Base-by-base conservation (phyloP, 495 filamentous ascomycete species). In the Hypoxylon subgilvum region DNA sequence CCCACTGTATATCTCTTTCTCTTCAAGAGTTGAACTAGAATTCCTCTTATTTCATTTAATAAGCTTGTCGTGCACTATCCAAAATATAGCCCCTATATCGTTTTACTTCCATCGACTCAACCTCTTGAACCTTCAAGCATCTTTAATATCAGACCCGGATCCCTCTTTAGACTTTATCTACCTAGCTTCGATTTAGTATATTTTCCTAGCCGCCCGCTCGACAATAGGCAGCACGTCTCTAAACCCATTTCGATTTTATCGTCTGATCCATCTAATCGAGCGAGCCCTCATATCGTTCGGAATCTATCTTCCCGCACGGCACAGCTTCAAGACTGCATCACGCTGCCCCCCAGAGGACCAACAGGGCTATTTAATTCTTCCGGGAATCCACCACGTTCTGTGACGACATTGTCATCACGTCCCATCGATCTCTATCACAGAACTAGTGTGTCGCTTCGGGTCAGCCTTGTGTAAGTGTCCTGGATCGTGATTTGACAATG, bases 391-490 rank as follows among this genome's bases (percentile, higher is more conserved):
- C 14, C 48, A 19, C 45, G 44, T 40, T 22, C n/a, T n/a, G 53
- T 57, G 53, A 50, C 50, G 39, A 28, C 2, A 53, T 58, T 41
- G 32, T 45, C n/a, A 22, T 57, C 48, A 53, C 47, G 34, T 43
- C 35, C 34, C 28, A 39, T 49, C 13, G 36, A 32, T 44, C 36
- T 30, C 36, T 50, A 64, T 50, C 52, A 54, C 54, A 25, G 38
- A 16, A 49, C 32, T 64, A 63, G 42, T 49, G 38, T 49, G 22
- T 13, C 34, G 23, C 34, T 27, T 36, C 5, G 42, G 42, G 34
- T 43, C 17, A 51, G 39, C 40, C 36, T 50, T 54, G 51, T 51
- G 61, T 64, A 64, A 64, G 61, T 64, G 34, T 36, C 17, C 32
- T 49, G 8, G 40, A 12, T 21, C 6, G 16, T 64, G 53, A 63